phyloP scores from a whole-genome alignment of 352 stramenopile species.

The Achlya hypogyna region DNA sequence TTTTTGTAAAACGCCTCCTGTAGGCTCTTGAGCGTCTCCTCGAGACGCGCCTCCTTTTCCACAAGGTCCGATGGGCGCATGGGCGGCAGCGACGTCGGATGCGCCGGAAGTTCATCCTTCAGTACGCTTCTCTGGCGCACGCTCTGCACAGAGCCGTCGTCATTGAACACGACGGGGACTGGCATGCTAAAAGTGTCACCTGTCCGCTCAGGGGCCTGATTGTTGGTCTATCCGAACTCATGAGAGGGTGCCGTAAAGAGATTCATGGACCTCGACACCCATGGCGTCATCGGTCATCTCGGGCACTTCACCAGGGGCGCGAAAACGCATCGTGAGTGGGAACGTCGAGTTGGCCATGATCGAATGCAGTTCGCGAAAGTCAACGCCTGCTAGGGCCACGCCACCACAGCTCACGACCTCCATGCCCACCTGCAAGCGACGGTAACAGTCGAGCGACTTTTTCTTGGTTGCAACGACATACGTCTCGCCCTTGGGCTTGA shows the following conservation, averaged over 20 bases:
- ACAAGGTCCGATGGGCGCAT: background rate
- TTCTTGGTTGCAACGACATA: constrained; percentile 50
- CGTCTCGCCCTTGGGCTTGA: constrained; percentile 71
- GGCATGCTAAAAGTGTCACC: constrained; percentile 16
- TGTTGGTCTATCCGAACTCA: background rate
- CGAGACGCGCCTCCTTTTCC: constrained; percentile 13
- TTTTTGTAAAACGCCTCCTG: constrained; percentile 22
- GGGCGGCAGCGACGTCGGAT: background rate
- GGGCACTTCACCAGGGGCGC: constrained; percentile 46
- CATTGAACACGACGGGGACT: constrained; percentile 16
- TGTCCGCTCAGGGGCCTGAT: background rate
- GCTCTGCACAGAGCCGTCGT: constrained; percentile 8
- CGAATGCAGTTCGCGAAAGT: constrained; percentile 76
- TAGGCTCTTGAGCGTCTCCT: constrained; percentile 15
- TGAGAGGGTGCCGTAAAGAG: background rate
- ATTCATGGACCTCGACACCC: background rate
- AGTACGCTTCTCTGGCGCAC: background rate
- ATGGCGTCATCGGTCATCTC: background rate
- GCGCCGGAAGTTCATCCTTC: background rate
- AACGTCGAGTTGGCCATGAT: constrained; percentile 68
- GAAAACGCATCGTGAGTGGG: constrained; percentile 61
- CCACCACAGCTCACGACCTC: constrained; percentile 66
- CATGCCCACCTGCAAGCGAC: constrained; percentile 52
- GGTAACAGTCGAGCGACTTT: constrained; percentile 81
- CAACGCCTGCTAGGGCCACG: constrained; percentile 41